These are phyloP conservation scores for Claviceps humidiphila DNA, from an alignment of 2,329 filamentous ascomycete genomes.

Conservation along the genomic window DNA sequence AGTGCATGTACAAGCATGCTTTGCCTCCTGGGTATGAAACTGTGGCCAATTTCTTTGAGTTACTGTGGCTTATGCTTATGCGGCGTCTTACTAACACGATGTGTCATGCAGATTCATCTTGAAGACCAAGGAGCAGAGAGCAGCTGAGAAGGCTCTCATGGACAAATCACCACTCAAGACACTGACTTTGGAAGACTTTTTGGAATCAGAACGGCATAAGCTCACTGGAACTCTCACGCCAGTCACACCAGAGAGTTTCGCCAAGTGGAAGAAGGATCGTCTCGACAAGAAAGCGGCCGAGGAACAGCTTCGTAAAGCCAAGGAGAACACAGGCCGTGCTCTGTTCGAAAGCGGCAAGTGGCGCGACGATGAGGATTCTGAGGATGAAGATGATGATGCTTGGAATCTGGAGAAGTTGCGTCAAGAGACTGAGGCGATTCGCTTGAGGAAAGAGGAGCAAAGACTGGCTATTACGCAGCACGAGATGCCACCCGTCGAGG, in stretches of 20 bases:
- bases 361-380: conserved; percentile 53
- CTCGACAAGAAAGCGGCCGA: conserved; percentile 93
- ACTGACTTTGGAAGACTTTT: conserved; percentile 89
- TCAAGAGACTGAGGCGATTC: conserved; percentile 67
- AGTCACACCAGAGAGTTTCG: conserved; percentile 83
- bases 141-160: conserved; percentile 86
- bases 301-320: conserved; percentile 75
- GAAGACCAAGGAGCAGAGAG: conserved; percentile 94
- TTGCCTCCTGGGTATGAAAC: conserved; percentile 75
- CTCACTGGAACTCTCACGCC: conserved; percentile 83
- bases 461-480: conserved; percentile 26
- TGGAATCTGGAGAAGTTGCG: conserved; percentile 80
- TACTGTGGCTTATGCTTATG: neutral
- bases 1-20: conserved; percentile 97
- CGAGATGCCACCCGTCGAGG: neutral
- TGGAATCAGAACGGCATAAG: conserved; percentile 93
- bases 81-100: conserved; percentile 12
- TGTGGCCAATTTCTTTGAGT: neutral
- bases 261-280: conserved; percentile 93
- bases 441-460: conserved; percentile 67
- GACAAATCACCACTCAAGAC: conserved; percentile 94
- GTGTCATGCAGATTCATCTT: conserved; percentile 60
- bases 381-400: conserved; percentile 44
- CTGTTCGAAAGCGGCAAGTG: conserved; percentile 96
- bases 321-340: conserved; percentile 88